A percentile compares a stretch with the other conserved stretches of the same genome.
These are phyloP conservation scores for Graphilbum fragrans DNA, from an alignment of 2,329 filamentous ascomycete species.

Conservation along the genomic window DNA sequence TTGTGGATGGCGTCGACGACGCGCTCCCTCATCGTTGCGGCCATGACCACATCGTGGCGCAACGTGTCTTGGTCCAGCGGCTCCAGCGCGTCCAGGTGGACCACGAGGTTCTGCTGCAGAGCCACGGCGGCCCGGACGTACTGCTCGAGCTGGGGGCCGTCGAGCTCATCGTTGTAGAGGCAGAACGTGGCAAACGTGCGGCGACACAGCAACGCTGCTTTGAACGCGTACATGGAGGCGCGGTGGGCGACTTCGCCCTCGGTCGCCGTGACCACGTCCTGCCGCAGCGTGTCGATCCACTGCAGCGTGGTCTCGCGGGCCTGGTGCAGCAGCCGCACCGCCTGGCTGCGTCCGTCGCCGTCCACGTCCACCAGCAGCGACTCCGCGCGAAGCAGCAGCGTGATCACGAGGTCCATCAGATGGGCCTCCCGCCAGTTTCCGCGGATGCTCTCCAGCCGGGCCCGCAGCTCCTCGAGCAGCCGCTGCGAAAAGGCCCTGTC, in stretches of 20 bases:
- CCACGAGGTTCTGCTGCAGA: conserved; percentile 6
- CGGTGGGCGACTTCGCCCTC: conserved; percentile 25
- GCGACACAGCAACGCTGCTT: conserved; percentile 43
- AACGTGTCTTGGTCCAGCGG: not conserved
- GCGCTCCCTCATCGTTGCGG: not conserved
- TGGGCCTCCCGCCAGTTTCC: conserved; percentile 47
- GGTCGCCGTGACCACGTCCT: conserved; percentile 25
- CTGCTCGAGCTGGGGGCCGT: not conserved
- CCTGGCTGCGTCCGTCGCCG: conserved; percentile 6
- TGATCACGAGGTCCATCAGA: conserved; percentile 46
- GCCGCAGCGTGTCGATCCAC: conserved; percentile 38
- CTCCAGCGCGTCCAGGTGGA: not conserved
- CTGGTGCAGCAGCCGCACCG: conserved; percentile 22
- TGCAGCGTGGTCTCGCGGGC: conserved; percentile 28
- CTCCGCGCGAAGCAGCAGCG: conserved; percentile 30
- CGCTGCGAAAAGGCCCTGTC: conserved; percentile 36
- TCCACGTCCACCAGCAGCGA: conserved; percentile 8
- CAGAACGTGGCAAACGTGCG: conserved; percentile 18
- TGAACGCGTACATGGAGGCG: conserved; percentile 33
- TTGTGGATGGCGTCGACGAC: not conserved
- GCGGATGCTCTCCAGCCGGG: conserved; percentile 28
- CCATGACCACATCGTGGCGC: conserved; percentile 1
- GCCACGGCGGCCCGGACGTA: conserved; percentile 4
- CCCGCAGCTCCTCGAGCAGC: conserved; percentile 33
- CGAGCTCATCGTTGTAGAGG: not conserved